Evolutionary conservation across 2,329 filamentous ascomycete genomes (phyloP), one percentile per base, ranked within the genome.

Genomic region (Mariannaea elegans): DNA sequence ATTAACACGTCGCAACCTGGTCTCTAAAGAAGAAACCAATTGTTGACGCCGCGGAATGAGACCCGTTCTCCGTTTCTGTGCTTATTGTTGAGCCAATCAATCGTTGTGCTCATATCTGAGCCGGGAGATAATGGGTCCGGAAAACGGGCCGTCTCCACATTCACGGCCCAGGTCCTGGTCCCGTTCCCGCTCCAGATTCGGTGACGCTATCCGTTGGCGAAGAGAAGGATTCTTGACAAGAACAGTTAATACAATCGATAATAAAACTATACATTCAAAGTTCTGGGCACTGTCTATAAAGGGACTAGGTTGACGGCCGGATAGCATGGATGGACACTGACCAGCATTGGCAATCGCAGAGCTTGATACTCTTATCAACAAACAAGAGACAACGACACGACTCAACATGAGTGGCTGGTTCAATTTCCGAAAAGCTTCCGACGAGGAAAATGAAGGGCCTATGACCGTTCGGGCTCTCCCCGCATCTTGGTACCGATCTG

Each of bases 401-500:
- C 27, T 27, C 34, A 57, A 29, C 9, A 61, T 61, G 59, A 61
- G 34, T 23, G 19, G 53, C 42, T 61, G 59, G 53, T 61, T 61
- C 39, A 7, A 32, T 38, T 57, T 57, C 34, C 46, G 53, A 32
- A 57, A 52, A 9, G 4, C 29, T 2, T 24, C 45, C 8, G 16
- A 16, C 18, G 52, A 56, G 27, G 24, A 32, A 23, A 36, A 61
- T 14, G 49, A 52, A 18, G 48, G 19, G 7, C 47, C 49, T 5
- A 21, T 24, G 32, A 46, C 48, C 3, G 34, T 47, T 8, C 42
- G 55, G 8, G 55, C 67, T 8, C 55, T 69, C 3, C 65, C 67
- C 0, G 58, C 66, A 34, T 61, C 61, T 9, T 86, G 83, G 84
- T 86, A 83, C 69, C 77, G 74, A 18, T 82, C 80, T 5, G 71